phyloP scores from a whole-genome alignment of 2,329 filamentous ascomycete genomes.

The Sporothrix humicola region DNA sequence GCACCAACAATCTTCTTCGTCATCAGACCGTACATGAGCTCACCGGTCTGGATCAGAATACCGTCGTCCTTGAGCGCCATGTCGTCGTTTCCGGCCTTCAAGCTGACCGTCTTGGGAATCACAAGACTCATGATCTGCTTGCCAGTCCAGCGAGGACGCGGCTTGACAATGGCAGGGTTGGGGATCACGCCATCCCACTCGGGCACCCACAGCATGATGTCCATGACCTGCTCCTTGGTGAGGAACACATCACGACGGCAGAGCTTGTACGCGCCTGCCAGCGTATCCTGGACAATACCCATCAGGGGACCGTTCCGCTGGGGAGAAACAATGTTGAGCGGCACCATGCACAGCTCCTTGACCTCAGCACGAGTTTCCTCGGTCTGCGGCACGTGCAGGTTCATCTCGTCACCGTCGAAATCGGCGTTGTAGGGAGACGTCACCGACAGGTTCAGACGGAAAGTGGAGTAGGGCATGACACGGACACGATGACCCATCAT shows the following conservation, averaged over 20 bases:
- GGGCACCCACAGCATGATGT: constrained; percentile 95
- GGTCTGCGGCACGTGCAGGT: constrained; percentile 97
- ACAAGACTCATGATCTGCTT: constrained; percentile 97
- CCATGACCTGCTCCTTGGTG: constrained; percentile 90
- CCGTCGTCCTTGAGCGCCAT: constrained; percentile 76
- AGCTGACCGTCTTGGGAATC: constrained; percentile 84
- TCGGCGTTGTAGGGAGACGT: constrained; percentile 99
- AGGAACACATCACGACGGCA: constrained; percentile 91
- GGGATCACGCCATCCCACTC: constrained; percentile 97
- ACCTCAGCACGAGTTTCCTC: constrained; percentile 97
- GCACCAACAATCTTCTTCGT: constrained; percentile 96
- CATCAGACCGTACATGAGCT: constrained; percentile 87
- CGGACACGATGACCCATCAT: constrained; percentile 99
- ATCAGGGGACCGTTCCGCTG: constrained; percentile 96
- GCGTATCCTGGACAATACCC: constrained; percentile 98
- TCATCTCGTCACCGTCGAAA: constrained; percentile 99
- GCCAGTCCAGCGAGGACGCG: constrained; percentile 91
- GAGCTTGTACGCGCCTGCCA: constrained; percentile 96
- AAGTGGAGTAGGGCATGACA: constrained; percentile 99
- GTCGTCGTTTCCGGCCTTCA: constrained; percentile 68
- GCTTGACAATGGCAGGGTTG: constrained; percentile 90
- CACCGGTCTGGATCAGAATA: constrained; percentile 80
- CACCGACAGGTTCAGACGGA: constrained; percentile 95
- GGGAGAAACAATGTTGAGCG: constrained; percentile 95
- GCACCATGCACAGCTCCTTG: constrained; percentile 94